Percentiles rank a stretch among this genome's conserved stretches.
These are phyloP conservation scores for Hypoxylon sp. DNA, from an alignment of 2,329 filamentous ascomycete genomes.

Conservation along the genomic window DNA sequence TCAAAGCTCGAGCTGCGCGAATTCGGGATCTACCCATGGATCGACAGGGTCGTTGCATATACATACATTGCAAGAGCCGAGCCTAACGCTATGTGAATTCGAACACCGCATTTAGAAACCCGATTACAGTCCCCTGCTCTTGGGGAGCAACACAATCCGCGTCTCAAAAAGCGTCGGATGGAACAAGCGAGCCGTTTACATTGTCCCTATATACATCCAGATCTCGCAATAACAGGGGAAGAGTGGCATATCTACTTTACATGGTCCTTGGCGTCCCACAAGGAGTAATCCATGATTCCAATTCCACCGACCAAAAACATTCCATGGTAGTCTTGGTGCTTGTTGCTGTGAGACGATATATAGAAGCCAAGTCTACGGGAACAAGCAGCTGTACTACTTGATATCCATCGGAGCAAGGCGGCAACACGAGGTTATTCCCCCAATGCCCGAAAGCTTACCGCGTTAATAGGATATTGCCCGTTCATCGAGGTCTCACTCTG, in stretches of 20 bases:
- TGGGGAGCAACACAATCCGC: slow-evolving; percentile 32
- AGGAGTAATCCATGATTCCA: slow-evolving; percentile 38
- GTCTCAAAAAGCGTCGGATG: slow-evolving; percentile 29
- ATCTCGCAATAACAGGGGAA: slow-evolving; percentile 30
- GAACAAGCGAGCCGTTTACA: slow-evolving; percentile 31
- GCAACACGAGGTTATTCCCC: slow-evolving; percentile 17
- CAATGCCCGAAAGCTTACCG: slow-evolving; percentile 12
- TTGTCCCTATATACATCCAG: slow-evolving; percentile 35
- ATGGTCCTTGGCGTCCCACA: slow-evolving; percentile 29
- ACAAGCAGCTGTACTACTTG: slow-evolving; percentile 13
- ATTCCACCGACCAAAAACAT: slow-evolving; percentile 25
- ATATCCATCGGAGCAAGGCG: slow-evolving; percentile 8
- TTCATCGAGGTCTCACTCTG: slow-evolving; percentile 42
- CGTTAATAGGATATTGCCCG: slow-evolving; percentile 20
- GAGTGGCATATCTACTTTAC: slow-evolving; percentile 31
- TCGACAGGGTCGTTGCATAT: slow-evolving; percentile 37
- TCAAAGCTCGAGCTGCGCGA: slow-evolving; percentile 14
- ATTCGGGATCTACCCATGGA: slow-evolving; percentile 36
- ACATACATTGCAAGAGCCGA: slow-evolving; percentile 27
- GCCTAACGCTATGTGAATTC: slow-evolving; percentile 28
- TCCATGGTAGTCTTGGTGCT: slow-evolving; percentile 24
- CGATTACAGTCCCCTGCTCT: slow-evolving; percentile 4
- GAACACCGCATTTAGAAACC: slow-evolving; percentile 37
- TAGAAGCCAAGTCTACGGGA: slow-evolving; percentile 31
- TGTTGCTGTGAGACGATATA: slow-evolving; percentile 27